Conservation (phyloP, 139 green algal species). For the Chlorella sp. region DNA sequence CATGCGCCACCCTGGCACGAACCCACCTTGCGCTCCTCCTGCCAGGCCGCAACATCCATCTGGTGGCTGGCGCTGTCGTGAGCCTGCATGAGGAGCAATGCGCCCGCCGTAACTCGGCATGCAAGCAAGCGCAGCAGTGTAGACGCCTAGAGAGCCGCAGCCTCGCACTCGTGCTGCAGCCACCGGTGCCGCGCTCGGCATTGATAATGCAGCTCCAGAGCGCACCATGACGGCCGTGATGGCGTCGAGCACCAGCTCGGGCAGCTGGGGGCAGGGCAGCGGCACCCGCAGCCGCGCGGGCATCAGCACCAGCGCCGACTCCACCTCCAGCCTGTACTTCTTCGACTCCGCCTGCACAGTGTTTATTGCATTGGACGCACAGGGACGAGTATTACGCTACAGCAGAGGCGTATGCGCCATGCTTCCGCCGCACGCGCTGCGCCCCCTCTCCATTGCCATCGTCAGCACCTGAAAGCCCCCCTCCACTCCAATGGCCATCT, state of each 20-base stretch:
- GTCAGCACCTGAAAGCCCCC: conserved; percentile 58
- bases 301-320: conserved; percentile 47
- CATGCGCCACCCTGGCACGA: no score
- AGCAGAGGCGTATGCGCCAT: no score
- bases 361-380: no score
- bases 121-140: no score
- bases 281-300: conserved; percentile 45
- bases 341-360: no score
- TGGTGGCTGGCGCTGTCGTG: conserved; percentile 72
- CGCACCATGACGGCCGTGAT: conserved; percentile 65
- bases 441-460: conserved; percentile 41
- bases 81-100: conserved; percentile 48
- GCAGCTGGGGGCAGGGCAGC: conserved; percentile 79
- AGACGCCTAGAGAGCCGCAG: no score
- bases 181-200: no score
- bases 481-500: conserved; percentile 67
- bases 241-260: conserved; percentile 73
- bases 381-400: no score
- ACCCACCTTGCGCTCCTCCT: conserved; percentile 86
- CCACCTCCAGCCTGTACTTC: conserved; percentile 50
- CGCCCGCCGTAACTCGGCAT: neutral
- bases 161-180: no score
- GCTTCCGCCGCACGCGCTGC: neutral
- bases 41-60: conserved; percentile 63
- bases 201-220: no score